Evolutionary conservation across 2,329 filamentous ascomycete species (phyloP).

Genomic region (Trichothecium roseum): DNA sequence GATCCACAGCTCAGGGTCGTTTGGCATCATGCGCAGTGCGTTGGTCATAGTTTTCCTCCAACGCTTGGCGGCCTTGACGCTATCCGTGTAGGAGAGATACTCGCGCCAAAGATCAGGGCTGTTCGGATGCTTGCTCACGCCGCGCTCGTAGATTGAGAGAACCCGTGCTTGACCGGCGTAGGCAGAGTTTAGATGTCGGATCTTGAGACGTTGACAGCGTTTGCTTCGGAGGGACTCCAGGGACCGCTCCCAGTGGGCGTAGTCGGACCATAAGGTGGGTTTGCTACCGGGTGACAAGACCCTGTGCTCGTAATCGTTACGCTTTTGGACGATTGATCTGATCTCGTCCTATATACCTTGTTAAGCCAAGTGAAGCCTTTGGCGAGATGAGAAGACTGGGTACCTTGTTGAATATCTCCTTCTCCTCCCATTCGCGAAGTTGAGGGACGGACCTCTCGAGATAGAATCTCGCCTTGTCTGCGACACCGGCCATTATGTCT

Average conservation of each 20-base stretch:
- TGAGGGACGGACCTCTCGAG: constrained; percentile 88
- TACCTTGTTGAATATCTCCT: constrained; percentile 79
- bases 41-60: constrained; percentile 55
- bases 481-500: constrained; percentile 62
- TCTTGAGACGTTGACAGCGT: constrained; percentile 68
- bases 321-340: constrained; percentile 74
- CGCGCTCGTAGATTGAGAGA: constrained; percentile 82
- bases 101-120: constrained; percentile 78
- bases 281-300: constrained; percentile 72
- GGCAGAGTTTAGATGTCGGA: constrained; percentile 54
- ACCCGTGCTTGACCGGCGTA: constrained; percentile 72
- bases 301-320: constrained; percentile 87
- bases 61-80: constrained; percentile 54
- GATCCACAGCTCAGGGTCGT: constrained; percentile 75
- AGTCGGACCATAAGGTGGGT: constrained; percentile 71
- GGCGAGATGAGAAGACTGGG: constrained; percentile 10
- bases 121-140: constrained; percentile 72
- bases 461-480: constrained; percentile 92
- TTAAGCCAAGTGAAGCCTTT: constrained; percentile 2
- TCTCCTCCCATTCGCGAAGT: constrained; percentile 83
- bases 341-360: constrained; percentile 65
- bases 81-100: constrained; percentile 73
- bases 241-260: constrained; percentile 62
- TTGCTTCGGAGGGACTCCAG: constrained; percentile 71
- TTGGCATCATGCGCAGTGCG: constrained; percentile 76